Conservation (phyloP, 1,284 basidiomycete species). For the Boletus hoseneyae region DNA sequence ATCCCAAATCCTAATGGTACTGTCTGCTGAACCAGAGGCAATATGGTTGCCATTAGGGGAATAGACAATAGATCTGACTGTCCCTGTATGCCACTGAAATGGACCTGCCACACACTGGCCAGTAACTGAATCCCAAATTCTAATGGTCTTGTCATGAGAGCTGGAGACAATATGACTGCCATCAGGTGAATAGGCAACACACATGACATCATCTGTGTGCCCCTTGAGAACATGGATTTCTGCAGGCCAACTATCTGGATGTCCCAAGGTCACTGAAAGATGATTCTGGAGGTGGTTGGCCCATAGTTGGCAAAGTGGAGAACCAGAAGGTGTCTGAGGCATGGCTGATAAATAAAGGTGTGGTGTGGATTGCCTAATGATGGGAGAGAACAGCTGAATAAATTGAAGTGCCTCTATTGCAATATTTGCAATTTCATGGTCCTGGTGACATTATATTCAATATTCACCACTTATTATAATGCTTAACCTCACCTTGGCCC, state of each 20-base stretch:
- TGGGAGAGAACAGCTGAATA: slow-evolving; percentile 18
- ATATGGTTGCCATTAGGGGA: slow-evolving; percentile 16
- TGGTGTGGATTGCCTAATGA: slow-evolving; percentile 21
- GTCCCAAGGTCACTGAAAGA: slow-evolving; percentile 9
- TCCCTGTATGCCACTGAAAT: not conserved
- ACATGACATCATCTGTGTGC: slow-evolving; percentile 6
- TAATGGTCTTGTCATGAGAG: slow-evolving; percentile 13
- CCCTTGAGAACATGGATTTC: slow-evolving; percentile 16
- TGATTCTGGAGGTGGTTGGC: slow-evolving; percentile 16
- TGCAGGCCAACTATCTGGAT: slow-evolving; percentile 17
- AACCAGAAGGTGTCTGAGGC: slow-evolving; percentile 23
- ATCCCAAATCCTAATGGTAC: slow-evolving; percentile 14
- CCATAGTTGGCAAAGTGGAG: slow-evolving; percentile 17
- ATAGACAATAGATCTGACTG: slow-evolving; percentile 9
- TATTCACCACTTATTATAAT: not conserved
- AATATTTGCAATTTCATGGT: slow-evolving; percentile 16
- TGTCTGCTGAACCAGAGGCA: slow-evolving; percentile 12
- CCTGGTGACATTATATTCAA: slow-evolving; percentile 11
- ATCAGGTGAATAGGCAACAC: slow-evolving; percentile 23
- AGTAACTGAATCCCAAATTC: slow-evolving; percentile 19
- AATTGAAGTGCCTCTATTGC: slow-evolving; percentile 22
- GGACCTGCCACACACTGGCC: slow-evolving; percentile 17
- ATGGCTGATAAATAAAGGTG: slow-evolving; percentile 26
- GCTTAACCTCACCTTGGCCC: slow-evolving; percentile 20
- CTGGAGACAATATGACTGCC: slow-evolving; percentile 17